Conservation (phyloP, 1,284 basidiomycete genomes). For the Hemileia vastatrix region DNA sequence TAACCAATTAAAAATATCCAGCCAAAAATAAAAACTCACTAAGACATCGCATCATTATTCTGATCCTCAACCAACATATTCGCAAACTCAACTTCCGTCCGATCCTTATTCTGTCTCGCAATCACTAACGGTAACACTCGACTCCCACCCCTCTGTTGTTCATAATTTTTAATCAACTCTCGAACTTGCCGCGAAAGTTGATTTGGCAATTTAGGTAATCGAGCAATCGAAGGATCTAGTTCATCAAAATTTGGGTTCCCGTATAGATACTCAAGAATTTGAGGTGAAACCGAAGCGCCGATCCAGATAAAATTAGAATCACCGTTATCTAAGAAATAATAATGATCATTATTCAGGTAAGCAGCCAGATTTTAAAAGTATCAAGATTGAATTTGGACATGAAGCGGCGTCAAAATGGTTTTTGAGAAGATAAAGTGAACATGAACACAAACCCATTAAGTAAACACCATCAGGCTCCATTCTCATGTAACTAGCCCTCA, state of each 20-base stretch:
- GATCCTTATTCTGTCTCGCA: conserved; percentile 87
- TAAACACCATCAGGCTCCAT: conserved; percentile 90
- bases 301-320: conserved; percentile 86
- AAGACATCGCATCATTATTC: conserved; percentile 87
- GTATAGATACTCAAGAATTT: conserved; percentile 74
- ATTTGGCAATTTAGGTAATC: conserved; percentile 48
- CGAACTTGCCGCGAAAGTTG: conserved; percentile 72
- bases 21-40: conserved; percentile 57
- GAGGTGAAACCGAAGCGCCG: conserved; percentile 68
- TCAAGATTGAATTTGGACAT: background rate
- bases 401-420: background rate
- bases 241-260: conserved; percentile 67
- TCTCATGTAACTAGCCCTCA: conserved; percentile 71
- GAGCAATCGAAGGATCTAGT: conserved; percentile 55
- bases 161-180: conserved; percentile 67
- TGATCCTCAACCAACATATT: conserved; percentile 95
- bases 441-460: conserved; percentile 58
- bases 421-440: background rate
- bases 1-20: too few relatives aligned
- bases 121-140: conserved; percentile 60
- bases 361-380: background rate
- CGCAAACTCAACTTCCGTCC: conserved; percentile 85
- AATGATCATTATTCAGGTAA: conserved; percentile 5
- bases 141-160: conserved; percentile 55
- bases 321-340: conserved; percentile 65